These are phyloP conservation scores for Aspergillus brasiliensis DNA, from an alignment of 2,329 filamentous ascomycete species.

Conservation along the genomic window DNA sequence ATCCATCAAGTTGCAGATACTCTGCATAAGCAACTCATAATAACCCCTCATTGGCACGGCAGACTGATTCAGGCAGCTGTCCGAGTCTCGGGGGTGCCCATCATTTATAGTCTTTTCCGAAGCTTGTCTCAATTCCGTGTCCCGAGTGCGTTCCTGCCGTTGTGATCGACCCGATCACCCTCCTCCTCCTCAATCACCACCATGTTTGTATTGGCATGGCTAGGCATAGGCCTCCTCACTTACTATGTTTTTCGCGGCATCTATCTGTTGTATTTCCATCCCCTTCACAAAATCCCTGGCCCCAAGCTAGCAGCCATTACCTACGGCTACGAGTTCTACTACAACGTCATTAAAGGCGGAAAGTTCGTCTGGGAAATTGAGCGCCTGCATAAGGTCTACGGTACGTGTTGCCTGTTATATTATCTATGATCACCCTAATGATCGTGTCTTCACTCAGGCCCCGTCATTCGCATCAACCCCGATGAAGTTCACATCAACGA, in stretches of 20 bases:
- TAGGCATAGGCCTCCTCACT: neutral
- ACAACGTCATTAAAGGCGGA: neutral
- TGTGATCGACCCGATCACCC: no score
- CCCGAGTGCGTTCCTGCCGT: no score
- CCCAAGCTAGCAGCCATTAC: neutral
- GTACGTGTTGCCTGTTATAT: neutral
- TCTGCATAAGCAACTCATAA: no score
- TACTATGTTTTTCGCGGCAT: neutral
- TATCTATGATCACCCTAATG: no score
- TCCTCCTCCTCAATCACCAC: neutral
- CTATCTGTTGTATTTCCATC: neutral
- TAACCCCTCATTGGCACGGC: no score
- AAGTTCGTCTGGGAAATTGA: neutral
- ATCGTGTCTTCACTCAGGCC: constrained; percentile 22
- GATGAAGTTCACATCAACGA: constrained; percentile 40
- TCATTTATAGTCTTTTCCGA: no score
- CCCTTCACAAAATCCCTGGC: neutral
- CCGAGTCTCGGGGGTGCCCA: no score
- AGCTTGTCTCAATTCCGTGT: no score
- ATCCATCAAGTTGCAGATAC: no score
- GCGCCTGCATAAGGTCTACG: neutral
- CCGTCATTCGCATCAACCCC: constrained; percentile 38
- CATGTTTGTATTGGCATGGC: neutral
- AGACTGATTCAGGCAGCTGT: no score
- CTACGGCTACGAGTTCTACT: neutral